Conservation (phyloP, 768 basidiomycete species). For the Coprinellus micaceus region DNA sequence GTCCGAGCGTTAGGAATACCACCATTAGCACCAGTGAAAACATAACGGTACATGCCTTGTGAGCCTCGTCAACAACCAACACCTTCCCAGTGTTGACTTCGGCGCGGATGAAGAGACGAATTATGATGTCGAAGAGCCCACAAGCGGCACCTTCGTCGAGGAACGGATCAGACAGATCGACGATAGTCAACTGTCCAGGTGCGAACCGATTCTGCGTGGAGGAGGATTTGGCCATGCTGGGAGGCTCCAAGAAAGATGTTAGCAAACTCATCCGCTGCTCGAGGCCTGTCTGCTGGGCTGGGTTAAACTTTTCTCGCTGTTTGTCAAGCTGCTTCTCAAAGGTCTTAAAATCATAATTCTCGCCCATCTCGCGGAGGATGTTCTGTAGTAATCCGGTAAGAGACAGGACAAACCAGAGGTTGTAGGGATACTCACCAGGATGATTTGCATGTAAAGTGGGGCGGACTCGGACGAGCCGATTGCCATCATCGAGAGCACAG, state of each 20-base stretch:
- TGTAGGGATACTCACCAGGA: conserved; percentile 56
- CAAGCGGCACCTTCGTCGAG: conserved; percentile 66
- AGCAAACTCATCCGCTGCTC: conserved; percentile 64
- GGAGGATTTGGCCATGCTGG: conserved; percentile 1
- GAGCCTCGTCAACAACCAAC: conserved; percentile 71
- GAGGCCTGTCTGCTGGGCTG: conserved; percentile 49
- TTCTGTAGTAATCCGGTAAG: conserved; percentile 40
- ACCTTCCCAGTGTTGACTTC: conserved; percentile 62
- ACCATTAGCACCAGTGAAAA: not conserved
- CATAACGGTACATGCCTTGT: conserved; percentile 46
- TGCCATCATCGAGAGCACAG: conserved; percentile 75
- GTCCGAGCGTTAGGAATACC: not conserved
- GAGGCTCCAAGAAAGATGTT: conserved; percentile 48
- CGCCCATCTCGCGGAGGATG: conserved; percentile 61
- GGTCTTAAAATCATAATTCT: conserved; percentile 47
- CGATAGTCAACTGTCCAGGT: conserved; percentile 57
- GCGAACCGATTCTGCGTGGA: conserved; percentile 38
- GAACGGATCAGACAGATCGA: conserved; percentile 73
- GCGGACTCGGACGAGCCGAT: conserved; percentile 57
- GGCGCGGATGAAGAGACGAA: conserved; percentile 60
- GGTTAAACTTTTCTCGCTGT: conserved; percentile 52
- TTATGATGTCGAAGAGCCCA: conserved; percentile 66
- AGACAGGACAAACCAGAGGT: no score
- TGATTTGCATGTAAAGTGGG: conserved; percentile 66
- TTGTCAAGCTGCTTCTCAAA: conserved; percentile 47